Percentiles rank a stretch among this genome's conserved stretches.
Evolutionary conservation across 1,284 basidiomycete genomes (phyloP).

Genomic region (Exobasidium cylindrosporum): DNA sequence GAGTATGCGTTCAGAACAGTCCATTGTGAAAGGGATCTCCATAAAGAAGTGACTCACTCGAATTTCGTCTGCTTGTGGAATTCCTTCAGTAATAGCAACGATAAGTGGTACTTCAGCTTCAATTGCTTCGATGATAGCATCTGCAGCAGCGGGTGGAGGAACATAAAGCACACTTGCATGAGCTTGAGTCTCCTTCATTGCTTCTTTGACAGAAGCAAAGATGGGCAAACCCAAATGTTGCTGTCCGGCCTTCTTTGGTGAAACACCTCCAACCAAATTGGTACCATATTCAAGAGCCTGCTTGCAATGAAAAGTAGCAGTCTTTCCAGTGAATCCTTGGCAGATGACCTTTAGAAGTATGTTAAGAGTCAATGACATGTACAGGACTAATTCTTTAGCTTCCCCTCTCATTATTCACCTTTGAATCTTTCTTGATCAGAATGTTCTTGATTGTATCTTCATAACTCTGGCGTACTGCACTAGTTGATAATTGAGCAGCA

Average conservation of each 20-base stretch:
- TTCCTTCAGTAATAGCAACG: constrained; percentile 55
- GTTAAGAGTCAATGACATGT: background rate
- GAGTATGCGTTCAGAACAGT: background rate
- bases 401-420: constrained; percentile 20
- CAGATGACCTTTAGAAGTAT: constrained; percentile 35
- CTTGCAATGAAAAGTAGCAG: constrained; percentile 93
- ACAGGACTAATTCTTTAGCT: background rate
- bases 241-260: constrained; percentile 94
- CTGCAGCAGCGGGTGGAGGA: constrained; percentile 51
- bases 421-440: constrained; percentile 86
- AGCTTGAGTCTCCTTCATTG: constrained; percentile 47
- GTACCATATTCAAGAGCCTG: constrained; percentile 94
- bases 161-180: constrained; percentile 54
- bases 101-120: constrained; percentile 53
- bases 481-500: constrained; percentile 25
- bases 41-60: constrained; percentile 16
- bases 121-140: constrained; percentile 54
- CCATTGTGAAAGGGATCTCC: background rate
- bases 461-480: constrained; percentile 60
- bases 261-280: constrained; percentile 95
- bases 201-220: constrained; percentile 88
- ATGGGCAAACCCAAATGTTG: constrained; percentile 93
- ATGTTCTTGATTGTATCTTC: constrained; percentile 88
- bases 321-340: constrained; percentile 71
- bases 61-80: constrained; percentile 54